Base-by-base conservation (phyloP, 805 yeast species). In the Sporopachydermia lactativora region DNA sequence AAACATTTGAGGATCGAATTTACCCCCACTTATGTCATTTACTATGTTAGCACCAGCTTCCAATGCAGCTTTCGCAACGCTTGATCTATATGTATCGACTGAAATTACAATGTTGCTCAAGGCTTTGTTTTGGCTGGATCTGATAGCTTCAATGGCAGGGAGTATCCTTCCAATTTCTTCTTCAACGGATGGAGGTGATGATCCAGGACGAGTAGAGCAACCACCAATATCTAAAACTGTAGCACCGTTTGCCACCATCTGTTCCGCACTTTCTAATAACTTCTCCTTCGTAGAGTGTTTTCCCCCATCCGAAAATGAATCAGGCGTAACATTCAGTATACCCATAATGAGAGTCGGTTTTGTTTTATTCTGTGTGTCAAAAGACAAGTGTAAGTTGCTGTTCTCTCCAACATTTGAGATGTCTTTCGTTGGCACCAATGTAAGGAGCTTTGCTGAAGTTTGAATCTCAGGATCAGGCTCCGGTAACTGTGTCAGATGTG, bases 301-400 rank as follows among this genome's bases (percentile, higher is more conserved):
- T 1, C 92, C 85, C 2, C 95, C 97, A 58, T 92, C 98, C 36
- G 95, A 82, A 55, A 92, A 92, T 1, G 96, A 86, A 58, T 92
- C 96, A 0, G 96, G 95, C 0, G 98, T 92, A 15, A 81, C 70
- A 52, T 92, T 92, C 47, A 92, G 59, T 38, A 92, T 78, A 1
- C 85, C 92, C 98, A 92, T 92, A 36, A 86, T 54, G 40, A 67
- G 59, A 0, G 96, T 84, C n/a, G 60, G 61, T 4, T 64, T 54
- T 3, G 62, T 57, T 36, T 66, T 59, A 15, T 60, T 55, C 16
- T 65, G 45, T 2, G 69, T 63, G 50, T 76, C 80, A 48, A 70
- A 68, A 24, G 57, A 56, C 37, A 68, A 47, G 38, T 53, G 54
- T 18, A 47, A 42, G 37, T n/a, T 24, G 8, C 54, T 52, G 36